Base-by-base conservation (phyloP, 768 basidiomycete species). In the Serendipita indica region DNA sequence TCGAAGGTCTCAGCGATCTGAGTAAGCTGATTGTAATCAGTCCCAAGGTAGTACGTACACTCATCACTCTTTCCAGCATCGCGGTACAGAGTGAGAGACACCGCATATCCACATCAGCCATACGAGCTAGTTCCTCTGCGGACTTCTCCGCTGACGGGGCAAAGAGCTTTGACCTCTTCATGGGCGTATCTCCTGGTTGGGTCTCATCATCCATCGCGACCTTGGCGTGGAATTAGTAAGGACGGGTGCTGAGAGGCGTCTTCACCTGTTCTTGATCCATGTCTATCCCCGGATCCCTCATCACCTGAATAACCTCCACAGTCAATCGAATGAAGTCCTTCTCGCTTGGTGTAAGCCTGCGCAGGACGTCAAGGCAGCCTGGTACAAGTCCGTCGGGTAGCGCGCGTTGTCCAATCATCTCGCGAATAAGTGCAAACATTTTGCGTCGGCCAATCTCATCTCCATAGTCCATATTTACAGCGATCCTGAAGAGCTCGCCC, bases 401-500 rank as follows among this genome's bases (percentile, higher is more conserved):
- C 0, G 69, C 66, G 13, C 83, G 77, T 62, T 84, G 79, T 1
- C 79, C 78, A 14, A 94, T 75, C 88, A 97, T 93, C 52, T 69
- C 62, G 86, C 90, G 81, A 64, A 93, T 81, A 32, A 93, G 81
- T 54, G 79, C 75, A 65, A 86, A 87, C 84, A 92, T 91, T 70
- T 86, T 86, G 60, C 90, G 72, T 60, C 90, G 72, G 2, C 94
- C 93, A 60, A 86, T 87, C 69, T 96, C 91, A 70, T 98, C 94
- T 0, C 83, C 79, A 64, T 93, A 97, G 69, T 97, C 93, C 27
- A 91, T 73, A 61, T 84, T 79, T 2, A 85, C 75, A 0, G 88
- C 87, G 30, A 94, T 71, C 63, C 76, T 78, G 22, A 96, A 76
- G 68, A 97, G 76, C 69, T 97, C 89, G 0, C 79, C 74, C n/a